Evolutionary conservation across 2,329 filamentous ascomycete genomes (phyloP).

Genomic region (Tolypocladium amazonense): DNA sequence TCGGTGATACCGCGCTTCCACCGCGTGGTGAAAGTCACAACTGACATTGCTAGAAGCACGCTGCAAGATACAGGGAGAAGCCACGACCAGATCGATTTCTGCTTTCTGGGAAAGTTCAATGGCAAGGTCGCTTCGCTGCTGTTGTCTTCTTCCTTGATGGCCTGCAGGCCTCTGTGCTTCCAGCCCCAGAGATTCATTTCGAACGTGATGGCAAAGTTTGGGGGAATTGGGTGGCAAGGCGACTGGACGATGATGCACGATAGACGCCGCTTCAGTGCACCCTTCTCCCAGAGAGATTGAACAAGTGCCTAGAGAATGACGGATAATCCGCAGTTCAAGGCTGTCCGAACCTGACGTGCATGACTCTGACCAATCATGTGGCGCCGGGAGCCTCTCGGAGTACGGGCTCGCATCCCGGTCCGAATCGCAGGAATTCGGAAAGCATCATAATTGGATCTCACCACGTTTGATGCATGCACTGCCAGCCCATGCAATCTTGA

Average conservation of each 20-base stretch:
- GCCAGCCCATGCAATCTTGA: not conserved
- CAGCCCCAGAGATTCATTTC: not conserved
- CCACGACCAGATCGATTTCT: not conserved
- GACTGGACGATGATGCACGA: not conserved
- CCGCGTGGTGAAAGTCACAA: not conserved
- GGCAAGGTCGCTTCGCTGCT: not conserved
- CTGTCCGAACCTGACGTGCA: not conserved
- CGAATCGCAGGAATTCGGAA: not conserved
- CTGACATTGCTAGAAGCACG: not conserved
- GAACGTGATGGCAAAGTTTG: not conserved
- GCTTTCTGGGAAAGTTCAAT: not conserved
- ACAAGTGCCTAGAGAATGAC: not conserved
- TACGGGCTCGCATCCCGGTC: not conserved
- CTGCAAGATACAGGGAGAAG: not conserved
- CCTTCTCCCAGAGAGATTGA: not conserved
- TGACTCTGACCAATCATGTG: not conserved
- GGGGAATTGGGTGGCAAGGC: not conserved
- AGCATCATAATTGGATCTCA: not conserved
- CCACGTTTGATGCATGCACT: not conserved
- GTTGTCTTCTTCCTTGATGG: not conserved
- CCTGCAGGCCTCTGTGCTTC: not conserved
- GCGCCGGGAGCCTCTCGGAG: not conserved
- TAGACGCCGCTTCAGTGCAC: not conserved
- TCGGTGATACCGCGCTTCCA: not conserved
- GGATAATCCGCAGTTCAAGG: not conserved